Conservation (phyloP, 2,329 filamentous ascomycete species). For the Monosporascus sp. region DNA sequence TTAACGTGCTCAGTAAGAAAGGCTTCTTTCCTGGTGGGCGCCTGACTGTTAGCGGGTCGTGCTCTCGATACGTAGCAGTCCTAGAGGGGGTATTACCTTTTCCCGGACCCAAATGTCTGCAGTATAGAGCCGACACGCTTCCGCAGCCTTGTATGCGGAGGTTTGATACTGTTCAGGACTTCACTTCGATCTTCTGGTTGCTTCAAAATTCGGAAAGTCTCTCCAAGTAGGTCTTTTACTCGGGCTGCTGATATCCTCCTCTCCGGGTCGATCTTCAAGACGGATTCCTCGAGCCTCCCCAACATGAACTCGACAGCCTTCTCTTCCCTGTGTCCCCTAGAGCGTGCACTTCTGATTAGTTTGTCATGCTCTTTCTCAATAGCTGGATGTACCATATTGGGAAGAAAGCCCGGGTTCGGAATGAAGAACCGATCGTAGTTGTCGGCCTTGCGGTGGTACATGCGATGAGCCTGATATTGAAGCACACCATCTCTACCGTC, state of each 20-base stretch:
- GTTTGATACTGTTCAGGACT: background rate
- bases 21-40: background rate
- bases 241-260: constrained; percentile 13
- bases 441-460: constrained; percentile 15
- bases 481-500: constrained; percentile 23
- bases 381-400: constrained; percentile 8
- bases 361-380: constrained; percentile 12
- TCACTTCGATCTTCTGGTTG: background rate
- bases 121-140: background rate
- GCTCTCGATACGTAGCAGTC: background rate
- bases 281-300: constrained; percentile 20
- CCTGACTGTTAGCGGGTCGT: background rate
- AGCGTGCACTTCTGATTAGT: constrained; percentile 10
- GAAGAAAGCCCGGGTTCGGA: constrained; percentile 1
- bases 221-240: constrained; percentile 14
- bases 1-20: constrained; percentile 11
- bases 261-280: constrained; percentile 18
- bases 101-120: background rate
- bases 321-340: constrained; percentile 15
- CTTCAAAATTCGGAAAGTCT: constrained; percentile 6
- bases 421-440: constrained; percentile 19
- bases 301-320: constrained; percentile 20
- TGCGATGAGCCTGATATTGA: constrained; percentile 4
- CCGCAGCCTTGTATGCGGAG: background rate
- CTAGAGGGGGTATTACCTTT: background rate